Evolutionary conservation across 768 basidiomycete genomes (phyloP).

Genomic region (Pleurotus tuoliensis): DNA sequence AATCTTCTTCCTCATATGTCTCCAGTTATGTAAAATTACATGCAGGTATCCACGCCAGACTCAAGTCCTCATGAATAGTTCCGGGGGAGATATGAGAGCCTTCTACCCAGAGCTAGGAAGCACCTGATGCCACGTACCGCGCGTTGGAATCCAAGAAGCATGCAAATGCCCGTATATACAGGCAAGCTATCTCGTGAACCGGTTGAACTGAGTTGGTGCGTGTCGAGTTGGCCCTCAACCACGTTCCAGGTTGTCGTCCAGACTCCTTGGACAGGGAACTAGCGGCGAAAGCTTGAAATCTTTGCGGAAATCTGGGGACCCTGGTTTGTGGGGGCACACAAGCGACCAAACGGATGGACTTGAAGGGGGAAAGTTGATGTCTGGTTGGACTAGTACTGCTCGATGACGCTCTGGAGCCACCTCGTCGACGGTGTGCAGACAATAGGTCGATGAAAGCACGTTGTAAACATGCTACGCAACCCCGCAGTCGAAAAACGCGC

Average conservation of each 20-base stretch:
- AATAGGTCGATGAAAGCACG: too few species aligned
- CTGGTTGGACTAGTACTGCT: too few species aligned
- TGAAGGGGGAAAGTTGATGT: too few species aligned
- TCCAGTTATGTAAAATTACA: background rate
- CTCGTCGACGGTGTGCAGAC: too few species aligned
- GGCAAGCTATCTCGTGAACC: background rate
- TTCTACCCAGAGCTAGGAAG: background rate
- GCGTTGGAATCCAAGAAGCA: slow-evolving; percentile 8
- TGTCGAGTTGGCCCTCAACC: background rate
- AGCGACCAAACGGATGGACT: background rate
- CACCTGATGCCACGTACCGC: slow-evolving; percentile 7
- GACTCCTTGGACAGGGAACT: background rate
- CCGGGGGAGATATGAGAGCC: slow-evolving; percentile 1
- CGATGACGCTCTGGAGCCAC: too few species aligned
- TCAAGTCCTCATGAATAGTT: slow-evolving; percentile 5
- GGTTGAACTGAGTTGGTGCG: background rate
- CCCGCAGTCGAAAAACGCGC: too few species aligned
- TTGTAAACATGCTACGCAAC: too few species aligned
- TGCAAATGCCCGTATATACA: slow-evolving; percentile 1
- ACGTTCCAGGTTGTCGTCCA: background rate
- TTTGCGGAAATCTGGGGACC: background rate
- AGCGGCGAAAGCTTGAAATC: slow-evolving; percentile 2
- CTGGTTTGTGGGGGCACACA: background rate
- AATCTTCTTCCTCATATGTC: background rate
- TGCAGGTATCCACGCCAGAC: background rate